Evolutionary conservation across 345 rosid genomes (phyloP).

Genomic region (Raphanus raphanistrum): DNA sequence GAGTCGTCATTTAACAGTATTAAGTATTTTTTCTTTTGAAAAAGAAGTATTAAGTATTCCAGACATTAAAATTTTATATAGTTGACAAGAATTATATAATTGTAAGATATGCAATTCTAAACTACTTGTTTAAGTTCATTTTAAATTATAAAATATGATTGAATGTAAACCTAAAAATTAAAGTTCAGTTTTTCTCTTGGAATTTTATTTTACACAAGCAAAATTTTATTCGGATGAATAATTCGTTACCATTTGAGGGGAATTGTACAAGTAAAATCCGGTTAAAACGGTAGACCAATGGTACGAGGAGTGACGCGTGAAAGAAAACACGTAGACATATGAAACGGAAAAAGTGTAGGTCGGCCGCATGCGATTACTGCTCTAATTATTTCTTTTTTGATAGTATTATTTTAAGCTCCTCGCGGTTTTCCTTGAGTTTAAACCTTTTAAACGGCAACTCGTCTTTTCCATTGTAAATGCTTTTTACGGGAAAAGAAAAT

Average conservation of each 20-base stretch:
- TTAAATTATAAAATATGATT: too few species aligned
- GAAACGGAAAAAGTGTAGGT: constrained; percentile 5
- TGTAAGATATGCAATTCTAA: neutral
- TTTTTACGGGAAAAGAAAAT: constrained; percentile 13
- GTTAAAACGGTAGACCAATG: constrained; percentile 39
- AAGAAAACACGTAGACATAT: constrained; percentile 47
- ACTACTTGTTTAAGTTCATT: neutral
- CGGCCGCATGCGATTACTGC: constrained; percentile 38
- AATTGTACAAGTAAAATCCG: neutral
- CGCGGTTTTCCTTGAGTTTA: constrained; percentile 37
- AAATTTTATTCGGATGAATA: too few species aligned
- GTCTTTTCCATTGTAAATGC: constrained; percentile 26
- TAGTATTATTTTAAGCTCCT: constrained; percentile 24
- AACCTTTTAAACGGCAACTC: constrained; percentile 33
- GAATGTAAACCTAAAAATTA: neutral
- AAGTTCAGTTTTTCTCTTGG: neutral
- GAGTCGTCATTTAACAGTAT: neutral
- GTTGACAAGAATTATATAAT: neutral
- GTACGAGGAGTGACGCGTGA: constrained; percentile 25
- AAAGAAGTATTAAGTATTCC: neutral
- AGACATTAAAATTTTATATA: neutral
- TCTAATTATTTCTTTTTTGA: neutral
- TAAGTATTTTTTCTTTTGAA: too few species aligned
- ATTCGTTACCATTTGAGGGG: neutral
- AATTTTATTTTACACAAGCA: neutral